Base-by-base conservation (phyloP, 2,329 filamentous ascomycete genomes). In the Ascochyta clinopodiicola region DNA sequence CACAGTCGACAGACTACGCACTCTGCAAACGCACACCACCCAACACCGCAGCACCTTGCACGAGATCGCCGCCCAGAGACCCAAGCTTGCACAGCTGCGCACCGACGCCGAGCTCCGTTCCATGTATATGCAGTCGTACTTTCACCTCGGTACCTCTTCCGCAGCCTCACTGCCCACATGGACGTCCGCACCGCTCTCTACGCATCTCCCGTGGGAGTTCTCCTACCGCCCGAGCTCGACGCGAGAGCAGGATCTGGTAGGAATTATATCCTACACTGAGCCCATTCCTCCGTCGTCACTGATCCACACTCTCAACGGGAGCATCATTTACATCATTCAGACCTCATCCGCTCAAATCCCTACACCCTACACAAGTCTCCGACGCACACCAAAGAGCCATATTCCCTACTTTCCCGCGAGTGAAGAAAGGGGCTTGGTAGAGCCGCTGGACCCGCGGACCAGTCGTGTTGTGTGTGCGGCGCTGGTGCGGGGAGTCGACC, bases 91-190 rank as follows among this genome's bases (percentile, higher is more conserved):
- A 10, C 53, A 80, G 1, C 77, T 82, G 3, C 80, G 87, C 34
- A 89, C 87, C 9, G 82, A 88, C 0, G 81, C 84, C 0, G 86
- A 93, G 57, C 74, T 91, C 2, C 80, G 89, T 45, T 82, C 83
- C 6, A 92, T 94, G 88, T 89, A 92, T 63, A 85, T 82, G n/a
- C 87, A 92, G 81, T 88, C 89, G 0, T 94, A 93, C 64, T 91
- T 94, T 66, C 91, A 94, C 68, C 69, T 61, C 44, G 43, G 51
- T 54, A 27, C 49, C 40, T 27, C 55, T 54, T 8, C 62, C 62
- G 44, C 63, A 37, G 59, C 57, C 60, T 32, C 46, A 6, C 2
- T 22, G 4, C 48, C 74, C 19, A 72, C 69, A 39, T 90, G 86
- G 84, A 76, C 82, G 46, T 56, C 79, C 0, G 78, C 76, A 0